Base-by-base conservation (phyloP, 2,329 filamentous ascomycete species). In the Aspergillus niger region DNA sequence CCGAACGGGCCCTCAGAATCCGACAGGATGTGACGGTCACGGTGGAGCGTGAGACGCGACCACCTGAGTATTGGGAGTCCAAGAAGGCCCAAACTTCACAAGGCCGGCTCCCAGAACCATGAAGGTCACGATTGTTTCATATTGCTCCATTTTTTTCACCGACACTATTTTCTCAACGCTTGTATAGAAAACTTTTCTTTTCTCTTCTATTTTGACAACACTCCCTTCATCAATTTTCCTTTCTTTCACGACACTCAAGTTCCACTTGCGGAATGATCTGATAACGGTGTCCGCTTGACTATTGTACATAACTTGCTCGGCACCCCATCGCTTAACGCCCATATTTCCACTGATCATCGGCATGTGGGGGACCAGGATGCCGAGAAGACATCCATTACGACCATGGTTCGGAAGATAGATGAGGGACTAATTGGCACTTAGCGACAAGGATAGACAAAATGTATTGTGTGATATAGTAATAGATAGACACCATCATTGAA, bases 11-110 rank as follows among this genome's bases (percentile, higher is more conserved):
- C 10, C 58, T 77, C 36, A 68, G 74, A 20, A 77, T 78, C 52
- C 72, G 75, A 20, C 75, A 77, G 54, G 75, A 78, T 41, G 72
- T 78, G 39, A 78, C 76, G 7, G 72, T 78, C 17, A 67, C 65
- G 6, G 62, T 69, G 39, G 63, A 67, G 62, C 63, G 62, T 5
- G 66, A 66, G 48, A 51, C 62, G 13, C 62, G 62, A 20, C 58
- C 65, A 24, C 58, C 64, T 20, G 53, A 60, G 41, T 59, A 56
- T 43, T 63, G 53, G 60, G 58, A 59, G 17, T n/a, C 52, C 5
- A 51, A 57, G 11, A 17, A 32, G 30, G 10, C 54, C 17, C 47
- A 50, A 44, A 44, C 41, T 44, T 44, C 17, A 8, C 38, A 30
- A 5, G 43, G 20, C 17, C 44, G 17, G 10, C 56, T 57, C 30